Evolutionary conservation across 2,329 filamentous ascomycete genomes (phyloP), one percentile per base, ranked within the genome.

Genomic region (Monosporascus cannonballus): DNA sequence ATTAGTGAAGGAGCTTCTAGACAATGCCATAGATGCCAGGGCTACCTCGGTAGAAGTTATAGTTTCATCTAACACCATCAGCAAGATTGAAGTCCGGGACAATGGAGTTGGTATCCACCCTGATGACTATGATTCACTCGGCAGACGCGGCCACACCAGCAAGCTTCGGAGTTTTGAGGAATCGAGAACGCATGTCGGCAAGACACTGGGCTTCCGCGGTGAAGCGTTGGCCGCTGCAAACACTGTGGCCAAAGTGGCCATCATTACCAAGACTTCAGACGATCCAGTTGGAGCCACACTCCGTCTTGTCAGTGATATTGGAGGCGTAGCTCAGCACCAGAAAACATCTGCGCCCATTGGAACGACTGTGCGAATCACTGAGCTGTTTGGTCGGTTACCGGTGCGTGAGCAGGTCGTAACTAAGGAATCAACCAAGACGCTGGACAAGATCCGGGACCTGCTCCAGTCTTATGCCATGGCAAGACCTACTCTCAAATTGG

Each of bases 1-100:
- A 11, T 71, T 89, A 2, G 79, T 90, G 60, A 92, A 92, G 64
- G 89, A 92, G 68, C 80, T 92, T 4, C 68, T 92, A 34, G 89
- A 92, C 60, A 92, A 93, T 67, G 78, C 87, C 44, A 77, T 92
- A 20, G 88, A 93, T 67, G 86, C 87, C 7, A 74, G 77, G 50
- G 86, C 88, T 14, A 86, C 79, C 2, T 78, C 77, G 2, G 73
- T 93, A 53, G 81, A 87, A 50, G 71, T 92, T 24, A 71, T 81
- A 27, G 73, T 90, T 15, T 80, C 85, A 4, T 61, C 76, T 42
- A 85, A 91, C 63, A 85, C 85, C 0, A 66, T 91, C 50, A 84
- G 88, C 66, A 79, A 76, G 50, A 79, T 93, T 38, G 81, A 87
- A 61, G 81, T 91, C 48, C 78, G 81, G 45, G 86, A 90, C 66